Conservation (phyloP, 768 basidiomycete genomes). For the Rubroboletus pulcherrimus region DNA sequence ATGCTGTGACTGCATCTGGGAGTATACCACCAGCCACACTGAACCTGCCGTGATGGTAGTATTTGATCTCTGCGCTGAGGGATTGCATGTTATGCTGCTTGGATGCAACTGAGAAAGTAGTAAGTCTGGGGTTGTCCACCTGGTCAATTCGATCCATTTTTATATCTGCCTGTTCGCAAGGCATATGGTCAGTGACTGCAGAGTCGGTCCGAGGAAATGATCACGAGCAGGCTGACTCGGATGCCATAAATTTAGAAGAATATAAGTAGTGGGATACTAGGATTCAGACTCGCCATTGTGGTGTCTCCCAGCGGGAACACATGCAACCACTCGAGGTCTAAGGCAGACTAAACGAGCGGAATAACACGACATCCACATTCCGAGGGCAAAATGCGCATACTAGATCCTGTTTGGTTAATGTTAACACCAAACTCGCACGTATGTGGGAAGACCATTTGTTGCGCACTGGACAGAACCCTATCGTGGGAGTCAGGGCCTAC, state of each 20-base stretch:
- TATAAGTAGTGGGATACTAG: neutral
- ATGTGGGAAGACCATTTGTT: too few relatives aligned
- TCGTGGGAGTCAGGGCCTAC: too few relatives aligned
- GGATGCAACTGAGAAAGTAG: neutral
- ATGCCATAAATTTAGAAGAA: slow-evolving; percentile 1
- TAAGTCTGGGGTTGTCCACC: neutral
- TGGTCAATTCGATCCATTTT: neutral
- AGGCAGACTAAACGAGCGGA: too few relatives aligned
- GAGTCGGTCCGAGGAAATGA: neutral
- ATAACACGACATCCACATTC: too few relatives aligned
- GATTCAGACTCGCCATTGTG: too few relatives aligned
- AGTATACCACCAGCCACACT: slow-evolving; percentile 48
- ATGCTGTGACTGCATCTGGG: slow-evolving; percentile 56
- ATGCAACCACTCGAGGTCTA: too few relatives aligned
- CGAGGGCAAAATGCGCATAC: too few relatives aligned
- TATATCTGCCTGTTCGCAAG: slow-evolving; percentile 1
- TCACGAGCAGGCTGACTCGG: neutral
- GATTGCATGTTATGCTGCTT: slow-evolving; percentile 6
- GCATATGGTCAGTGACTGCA: neutral
- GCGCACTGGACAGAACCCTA: too few relatives aligned
- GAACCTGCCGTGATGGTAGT: slow-evolving; percentile 57
- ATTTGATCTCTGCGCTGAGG: slow-evolving; percentile 33
- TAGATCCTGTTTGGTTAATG: too few relatives aligned
- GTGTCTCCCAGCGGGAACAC: too few relatives aligned
- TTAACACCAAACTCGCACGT: too few relatives aligned